A percentile compares a stretch with the other conserved stretches of the same genome.
Conservation (phyloP, 163 green algal genomes). For the Chloroidium sp. region DNA sequence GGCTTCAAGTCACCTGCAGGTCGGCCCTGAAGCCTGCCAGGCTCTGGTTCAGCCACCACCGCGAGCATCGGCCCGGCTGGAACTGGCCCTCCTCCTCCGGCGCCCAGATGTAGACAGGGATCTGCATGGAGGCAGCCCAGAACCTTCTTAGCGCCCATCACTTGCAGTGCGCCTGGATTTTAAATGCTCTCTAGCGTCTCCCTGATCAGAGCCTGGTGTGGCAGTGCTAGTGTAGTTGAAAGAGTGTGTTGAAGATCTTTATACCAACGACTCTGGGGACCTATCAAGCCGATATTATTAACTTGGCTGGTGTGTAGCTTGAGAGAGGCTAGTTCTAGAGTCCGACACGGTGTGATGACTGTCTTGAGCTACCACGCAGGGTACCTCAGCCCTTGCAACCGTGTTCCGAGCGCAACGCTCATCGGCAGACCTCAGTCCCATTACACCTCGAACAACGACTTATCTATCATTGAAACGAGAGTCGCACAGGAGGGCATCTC, state of each 20-base stretch:
- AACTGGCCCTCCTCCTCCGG: slow-evolving; percentile 93
- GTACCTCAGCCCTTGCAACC: not conserved
- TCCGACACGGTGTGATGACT: too few species aligned
- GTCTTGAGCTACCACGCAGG: too few species aligned
- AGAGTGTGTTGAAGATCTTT: not conserved
- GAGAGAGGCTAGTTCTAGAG: too few species aligned
- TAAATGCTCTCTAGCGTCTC: not conserved
- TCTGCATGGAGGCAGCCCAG: slow-evolving; percentile 16
- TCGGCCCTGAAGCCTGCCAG: slow-evolving; percentile 50
- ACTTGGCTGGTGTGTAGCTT: too few species aligned
- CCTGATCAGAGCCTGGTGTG: not conserved
- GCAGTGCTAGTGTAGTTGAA: not conserved
- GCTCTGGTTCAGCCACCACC: slow-evolving; percentile 80
- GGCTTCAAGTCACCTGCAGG: slow-evolving; percentile 16
- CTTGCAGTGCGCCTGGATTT: not conserved
- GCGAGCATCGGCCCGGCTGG: slow-evolving; percentile 67
- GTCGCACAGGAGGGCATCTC: not conserved
- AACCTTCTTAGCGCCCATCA: not conserved
- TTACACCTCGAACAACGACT: too few species aligned
- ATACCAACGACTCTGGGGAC: too few species aligned
- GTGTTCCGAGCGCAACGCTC: not conserved
- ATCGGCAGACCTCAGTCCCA: too few species aligned
- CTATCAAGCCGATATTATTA: too few species aligned
- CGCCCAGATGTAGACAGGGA: slow-evolving; percentile 80
- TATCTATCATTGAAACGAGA: not conserved